Evolutionary conservation across 2,329 filamentous ascomycete genomes (phyloP).

Genomic region (Hymenoscyphus fructigenus): DNA sequence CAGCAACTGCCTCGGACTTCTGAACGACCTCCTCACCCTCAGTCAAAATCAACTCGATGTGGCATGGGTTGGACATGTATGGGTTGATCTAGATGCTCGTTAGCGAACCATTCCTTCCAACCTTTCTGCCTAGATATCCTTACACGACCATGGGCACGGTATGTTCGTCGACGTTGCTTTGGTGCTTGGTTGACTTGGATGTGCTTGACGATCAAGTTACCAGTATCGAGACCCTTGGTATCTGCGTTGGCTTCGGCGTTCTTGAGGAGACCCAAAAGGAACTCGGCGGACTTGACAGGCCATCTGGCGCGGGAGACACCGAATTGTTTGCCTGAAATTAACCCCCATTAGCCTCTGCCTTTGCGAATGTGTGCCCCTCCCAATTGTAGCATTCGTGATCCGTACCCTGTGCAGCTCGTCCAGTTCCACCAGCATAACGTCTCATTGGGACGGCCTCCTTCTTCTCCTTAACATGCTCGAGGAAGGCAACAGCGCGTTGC

Average conservation of each 20-base stretch:
- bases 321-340: constrained; percentile 84
- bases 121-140: constrained; percentile 46
- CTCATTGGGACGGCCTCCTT: constrained; percentile 98
- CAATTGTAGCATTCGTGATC: constrained; percentile 18
- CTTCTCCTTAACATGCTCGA: constrained; percentile 97
- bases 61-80: constrained; percentile 99
- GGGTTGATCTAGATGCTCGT: constrained; percentile 82
- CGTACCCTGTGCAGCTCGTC: constrained; percentile 97
- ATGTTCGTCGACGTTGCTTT: constrained; percentile 98
- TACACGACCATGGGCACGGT: constrained; percentile 99
- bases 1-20: constrained; percentile 73
- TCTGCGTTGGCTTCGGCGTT: constrained; percentile 97
- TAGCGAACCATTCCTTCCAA: constrained; percentile 14
- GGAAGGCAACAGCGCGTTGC: constrained; percentile 90
- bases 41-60: constrained; percentile 99
- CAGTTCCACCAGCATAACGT: constrained; percentile 93
- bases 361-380: not conserved
- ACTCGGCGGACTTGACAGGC: constrained; percentile 99
- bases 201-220: constrained; percentile 98
- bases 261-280: constrained; percentile 94
- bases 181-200: constrained; percentile 99
- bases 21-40: constrained; percentile 94
- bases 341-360: constrained; percentile 25
- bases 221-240: constrained; percentile 94
- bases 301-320: constrained; percentile 98